These are phyloP conservation scores for Amaranthus cruentus DNA, from an alignment of 148 eudicot species.

Conservation along the genomic window DNA sequence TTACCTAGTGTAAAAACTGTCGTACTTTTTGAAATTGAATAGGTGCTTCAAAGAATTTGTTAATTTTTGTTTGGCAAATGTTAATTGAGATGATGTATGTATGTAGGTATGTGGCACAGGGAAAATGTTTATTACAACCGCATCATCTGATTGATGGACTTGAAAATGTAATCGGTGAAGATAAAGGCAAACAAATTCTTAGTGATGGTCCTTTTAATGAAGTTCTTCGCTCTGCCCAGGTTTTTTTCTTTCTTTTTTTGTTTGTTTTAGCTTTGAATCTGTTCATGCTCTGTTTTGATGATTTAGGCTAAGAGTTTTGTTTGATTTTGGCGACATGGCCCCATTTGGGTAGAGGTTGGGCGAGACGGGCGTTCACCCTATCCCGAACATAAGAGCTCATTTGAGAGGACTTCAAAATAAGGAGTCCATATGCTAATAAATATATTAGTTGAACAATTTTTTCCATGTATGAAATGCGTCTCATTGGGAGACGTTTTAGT, in stretches of 20 bases:
- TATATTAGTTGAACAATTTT: too few relatives aligned
- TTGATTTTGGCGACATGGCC: background rate
- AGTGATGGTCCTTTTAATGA: slow-evolving; percentile 70
- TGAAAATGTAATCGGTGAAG: slow-evolving; percentile 53
- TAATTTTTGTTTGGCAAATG: background rate
- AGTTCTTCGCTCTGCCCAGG: slow-evolving; percentile 81
- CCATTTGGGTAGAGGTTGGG: background rate
- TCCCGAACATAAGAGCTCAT: too few relatives aligned
- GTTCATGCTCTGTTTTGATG: background rate
- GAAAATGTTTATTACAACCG: slow-evolving; percentile 83
- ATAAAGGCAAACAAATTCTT: slow-evolving; percentile 41
- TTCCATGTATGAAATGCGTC: too few relatives aligned
- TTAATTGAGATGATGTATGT: background rate
- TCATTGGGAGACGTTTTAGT: too few relatives aligned
- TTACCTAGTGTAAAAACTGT: background rate
- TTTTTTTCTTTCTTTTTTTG: slow-evolving; percentile 14
- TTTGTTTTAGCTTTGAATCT: background rate
- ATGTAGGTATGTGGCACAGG: slow-evolving; percentile 76
- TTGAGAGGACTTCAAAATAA: too few relatives aligned
- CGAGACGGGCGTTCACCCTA: too few relatives aligned
- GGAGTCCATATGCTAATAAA: too few relatives aligned
- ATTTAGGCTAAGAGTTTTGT: background rate
- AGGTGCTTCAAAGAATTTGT: background rate
- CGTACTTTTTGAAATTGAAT: background rate
- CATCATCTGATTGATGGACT: slow-evolving; percentile 81